Conservation (phyloP, 2,329 filamentous ascomycete genomes). For the Sporothrix euskadiensis region DNA sequence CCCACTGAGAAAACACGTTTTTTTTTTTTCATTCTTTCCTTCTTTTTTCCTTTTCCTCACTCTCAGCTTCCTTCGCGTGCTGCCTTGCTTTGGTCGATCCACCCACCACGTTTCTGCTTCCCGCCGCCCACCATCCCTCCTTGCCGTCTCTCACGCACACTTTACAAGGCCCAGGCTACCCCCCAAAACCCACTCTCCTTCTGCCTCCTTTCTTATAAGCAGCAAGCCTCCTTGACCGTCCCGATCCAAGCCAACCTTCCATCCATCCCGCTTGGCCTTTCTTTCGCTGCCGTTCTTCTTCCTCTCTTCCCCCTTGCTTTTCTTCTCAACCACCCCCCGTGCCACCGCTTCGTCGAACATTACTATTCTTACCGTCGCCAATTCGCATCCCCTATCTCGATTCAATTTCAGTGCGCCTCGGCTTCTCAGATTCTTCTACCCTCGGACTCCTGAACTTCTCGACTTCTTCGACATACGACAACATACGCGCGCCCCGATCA, state of each 20-base stretch:
- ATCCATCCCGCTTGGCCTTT: constrained; percentile 14
- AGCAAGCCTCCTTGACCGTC: constrained; percentile 21
- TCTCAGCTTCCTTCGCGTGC: constrained; percentile 26
- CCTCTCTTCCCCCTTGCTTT: neutral
- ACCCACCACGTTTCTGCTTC: constrained; percentile 29
- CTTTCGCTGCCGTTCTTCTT: neutral
- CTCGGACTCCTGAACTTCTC: neutral
- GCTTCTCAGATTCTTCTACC: neutral
- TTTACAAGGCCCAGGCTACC: neutral
- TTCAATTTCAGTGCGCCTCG: neutral
- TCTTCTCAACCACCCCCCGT: neutral
- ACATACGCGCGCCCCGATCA: neutral
- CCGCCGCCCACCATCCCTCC: constrained; percentile 16
- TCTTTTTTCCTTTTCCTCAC: neutral
- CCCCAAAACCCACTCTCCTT: neutral
- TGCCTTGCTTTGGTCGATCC: constrained; percentile 27
- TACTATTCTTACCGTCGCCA: neutral
- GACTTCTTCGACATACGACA: neutral
- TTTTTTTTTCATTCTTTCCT: neutral
- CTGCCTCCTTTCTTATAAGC: constrained; percentile 11
- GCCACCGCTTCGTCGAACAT: neutral
- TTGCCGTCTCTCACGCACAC: constrained; percentile 3
- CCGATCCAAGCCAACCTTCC: constrained; percentile 7
- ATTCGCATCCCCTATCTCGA: neutral
- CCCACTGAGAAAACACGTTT: constrained; percentile 28